Base-by-base conservation (phyloP, 805 yeast genomes). In the Naumovozyma baii region DNA sequence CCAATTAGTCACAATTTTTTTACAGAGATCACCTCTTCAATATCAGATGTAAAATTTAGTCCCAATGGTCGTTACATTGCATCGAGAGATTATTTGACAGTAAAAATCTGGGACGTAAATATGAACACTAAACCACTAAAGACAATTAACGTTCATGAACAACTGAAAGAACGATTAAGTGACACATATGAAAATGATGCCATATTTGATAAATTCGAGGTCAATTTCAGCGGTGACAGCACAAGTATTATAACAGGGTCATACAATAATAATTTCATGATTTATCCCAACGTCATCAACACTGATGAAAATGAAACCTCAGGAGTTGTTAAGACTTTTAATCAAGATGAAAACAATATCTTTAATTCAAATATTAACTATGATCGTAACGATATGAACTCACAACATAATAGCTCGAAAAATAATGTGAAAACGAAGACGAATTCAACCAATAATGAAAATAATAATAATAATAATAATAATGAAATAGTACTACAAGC, bases 151-250 rank as follows among this genome's bases (percentile, higher is more conserved):
- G 87, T 94, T 47, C 98, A 92, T 64, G 97, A 92, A 61, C 94
- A 85, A 61, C 74, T 92, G 56, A 78, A 95, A 53, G 95, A 87
- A 55, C 73, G 90, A 57, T 69, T 92, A 56, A 90, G 97, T 67
- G 96, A 94, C 62, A 87, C 97, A 33, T 92, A 94, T 68, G 99
- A 92, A 63, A 88, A 87, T 61, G 99, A 92, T 67, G 95, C 97
- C 34, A 92, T 92, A 41, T 92, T 92, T 67, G 98, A 92, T 69
- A 94, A 92, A 70, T 92, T 92, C 63, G 98, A 92, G 69, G 95
- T 88, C 46, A 92, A 80, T 52, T 87, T 92, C 57, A 75, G 87
- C 51, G 98, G 97, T 29, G 96, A 94, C 66, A 83, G 85, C 54
- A 77, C 79, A 57, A 78, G 87, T 44, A 80, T 92, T 44, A 85